Conservation (phyloP, 257 asterid genomes). For the Solanum corneliomulleri region DNA sequence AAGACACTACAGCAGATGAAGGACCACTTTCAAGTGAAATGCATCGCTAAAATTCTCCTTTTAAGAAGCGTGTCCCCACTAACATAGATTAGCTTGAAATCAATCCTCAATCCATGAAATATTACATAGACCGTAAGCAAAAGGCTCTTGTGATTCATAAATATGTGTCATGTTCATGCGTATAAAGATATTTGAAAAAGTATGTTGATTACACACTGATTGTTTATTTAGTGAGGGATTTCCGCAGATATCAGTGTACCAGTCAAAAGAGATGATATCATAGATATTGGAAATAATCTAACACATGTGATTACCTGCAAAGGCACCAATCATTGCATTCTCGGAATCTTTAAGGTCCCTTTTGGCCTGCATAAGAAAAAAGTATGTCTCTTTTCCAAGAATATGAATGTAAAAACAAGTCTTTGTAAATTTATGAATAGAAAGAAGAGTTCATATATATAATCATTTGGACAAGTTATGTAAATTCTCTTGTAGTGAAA, state of each 20-base stretch:
- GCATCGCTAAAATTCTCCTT: background rate
- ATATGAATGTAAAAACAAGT: background rate
- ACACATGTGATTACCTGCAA: conserved; percentile 39
- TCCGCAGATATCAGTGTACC: background rate
- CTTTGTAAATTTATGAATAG: background rate
- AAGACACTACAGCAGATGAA: background rate
- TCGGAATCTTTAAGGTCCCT: conserved; percentile 57
- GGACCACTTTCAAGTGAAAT: background rate
- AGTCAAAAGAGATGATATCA: background rate
- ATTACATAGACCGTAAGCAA: background rate
- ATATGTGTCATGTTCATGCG: background rate
- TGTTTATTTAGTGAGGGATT: background rate
- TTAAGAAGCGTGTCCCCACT: background rate
- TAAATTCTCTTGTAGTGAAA: background rate
- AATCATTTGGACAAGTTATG: background rate
- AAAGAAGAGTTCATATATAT: background rate
- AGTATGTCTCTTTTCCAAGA: background rate
- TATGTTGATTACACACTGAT: background rate
- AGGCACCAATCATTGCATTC: conserved; percentile 60
- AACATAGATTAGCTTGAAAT: background rate
- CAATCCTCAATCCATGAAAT: background rate
- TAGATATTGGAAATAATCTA: background rate
- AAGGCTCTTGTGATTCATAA: background rate
- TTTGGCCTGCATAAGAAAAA: conserved; percentile 31
- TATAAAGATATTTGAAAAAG: background rate